These are phyloP conservation scores for Suaeda aralocaspica DNA, from an alignment of 148 eudicot species.

Conservation along the genomic window DNA sequence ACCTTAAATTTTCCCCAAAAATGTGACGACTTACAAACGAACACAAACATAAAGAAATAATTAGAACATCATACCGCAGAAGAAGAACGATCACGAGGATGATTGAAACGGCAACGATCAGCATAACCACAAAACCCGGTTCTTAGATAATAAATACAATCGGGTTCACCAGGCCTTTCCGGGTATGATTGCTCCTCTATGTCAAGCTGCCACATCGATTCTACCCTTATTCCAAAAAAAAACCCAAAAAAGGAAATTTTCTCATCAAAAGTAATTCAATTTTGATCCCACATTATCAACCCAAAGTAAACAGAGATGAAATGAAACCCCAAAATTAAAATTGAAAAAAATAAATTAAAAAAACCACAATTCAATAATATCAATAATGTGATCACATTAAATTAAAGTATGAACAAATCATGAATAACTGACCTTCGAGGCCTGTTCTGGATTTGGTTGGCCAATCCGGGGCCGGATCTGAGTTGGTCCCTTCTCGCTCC, in stretches of 20 bases:
- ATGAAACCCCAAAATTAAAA: not conserved
- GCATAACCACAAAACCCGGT: slow-evolving; percentile 87
- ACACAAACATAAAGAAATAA: not conserved
- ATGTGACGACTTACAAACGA: too few relatives aligned
- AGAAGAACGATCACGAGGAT: slow-evolving; percentile 58
- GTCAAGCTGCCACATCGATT: slow-evolving; percentile 70
- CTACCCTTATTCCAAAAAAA: slow-evolving; percentile 43
- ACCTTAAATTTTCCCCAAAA: too few relatives aligned
- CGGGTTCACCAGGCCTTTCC: slow-evolving; percentile 69
- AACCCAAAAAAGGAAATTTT: not conserved
- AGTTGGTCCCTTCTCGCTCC: slow-evolving; percentile 30
- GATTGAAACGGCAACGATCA: slow-evolving; percentile 87
- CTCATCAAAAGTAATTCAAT: slow-evolving; percentile 13
- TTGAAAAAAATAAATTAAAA: too few relatives aligned
- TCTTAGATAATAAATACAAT: slow-evolving; percentile 68
- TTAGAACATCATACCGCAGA: slow-evolving; percentile 30
- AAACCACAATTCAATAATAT: slow-evolving; percentile 8
- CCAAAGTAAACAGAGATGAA: not conserved
- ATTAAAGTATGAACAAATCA: slow-evolving; percentile 8
- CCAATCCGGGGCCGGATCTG: slow-evolving; percentile 50
- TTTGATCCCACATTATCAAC: slow-evolving; percentile 3
- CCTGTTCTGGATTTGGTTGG: slow-evolving; percentile 37
- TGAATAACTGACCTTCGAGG: slow-evolving; percentile 36
- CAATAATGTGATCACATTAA: slow-evolving; percentile 4
- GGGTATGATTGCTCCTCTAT: slow-evolving; percentile 57